These are phyloP conservation scores for Metschnikowia continentalis DNA, from an alignment of 805 yeast species.

Conservation along the genomic window DNA sequence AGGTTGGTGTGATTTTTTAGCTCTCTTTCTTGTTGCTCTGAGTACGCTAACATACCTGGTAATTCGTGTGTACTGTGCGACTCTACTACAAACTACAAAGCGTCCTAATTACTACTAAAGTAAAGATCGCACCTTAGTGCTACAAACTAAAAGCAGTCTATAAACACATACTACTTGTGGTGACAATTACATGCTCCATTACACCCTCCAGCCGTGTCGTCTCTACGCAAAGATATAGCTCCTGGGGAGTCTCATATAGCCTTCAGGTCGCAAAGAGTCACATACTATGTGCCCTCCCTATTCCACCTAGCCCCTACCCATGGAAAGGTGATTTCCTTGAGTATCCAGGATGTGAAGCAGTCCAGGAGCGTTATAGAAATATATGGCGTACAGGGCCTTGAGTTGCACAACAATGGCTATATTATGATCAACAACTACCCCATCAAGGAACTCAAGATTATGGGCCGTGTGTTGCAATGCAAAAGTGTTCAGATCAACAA, in stretches of 20 bases:
- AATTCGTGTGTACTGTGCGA: background rate
- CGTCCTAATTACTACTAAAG: too few species aligned
- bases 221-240: conserved; percentile 24
- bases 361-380: conserved; percentile 11
- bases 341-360: conserved; percentile 27
- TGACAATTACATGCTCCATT: background rate
- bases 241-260: conserved; percentile 35
- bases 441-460: conserved; percentile 19
- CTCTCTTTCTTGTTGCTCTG: too few species aligned
- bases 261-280: conserved; percentile 19
- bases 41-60: too few species aligned
- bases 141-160: too few species aligned
- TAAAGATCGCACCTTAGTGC: background rate
- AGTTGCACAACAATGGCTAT: conserved; percentile 11
- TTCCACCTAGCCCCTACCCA: conserved; percentile 31
- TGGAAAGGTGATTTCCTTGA: conserved; percentile 20
- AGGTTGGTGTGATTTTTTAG: too few species aligned
- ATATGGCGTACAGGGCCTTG: conserved; percentile 17
- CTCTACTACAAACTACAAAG: background rate
- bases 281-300: conserved; percentile 32
- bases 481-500: background rate
- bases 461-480: conserved; percentile 26
- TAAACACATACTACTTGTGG: background rate
- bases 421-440: conserved; percentile 33
- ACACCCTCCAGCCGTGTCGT: conserved; percentile 7